phyloP scores from a whole-genome alignment of 306 rosid species.

The Rosa rugosa region DNA sequence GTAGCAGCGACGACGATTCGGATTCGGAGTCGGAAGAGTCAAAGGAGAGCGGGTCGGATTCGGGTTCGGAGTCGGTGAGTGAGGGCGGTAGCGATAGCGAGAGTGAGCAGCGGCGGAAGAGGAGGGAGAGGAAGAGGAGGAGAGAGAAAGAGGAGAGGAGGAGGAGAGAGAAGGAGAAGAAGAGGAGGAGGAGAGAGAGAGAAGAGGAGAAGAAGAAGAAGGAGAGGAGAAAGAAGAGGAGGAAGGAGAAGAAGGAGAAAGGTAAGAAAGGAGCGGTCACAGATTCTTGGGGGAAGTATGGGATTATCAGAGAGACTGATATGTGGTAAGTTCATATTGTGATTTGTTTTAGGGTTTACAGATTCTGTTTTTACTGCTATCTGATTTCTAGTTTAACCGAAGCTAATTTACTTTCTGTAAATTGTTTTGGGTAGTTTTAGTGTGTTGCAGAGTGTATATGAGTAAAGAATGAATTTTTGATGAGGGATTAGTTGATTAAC shows the following conservation, averaged over 20 bases:
- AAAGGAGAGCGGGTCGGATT: slow-evolving; percentile 32
- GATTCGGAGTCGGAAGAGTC: slow-evolving; percentile 40
- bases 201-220: slow-evolving; percentile 37
- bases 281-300: slow-evolving; percentile 84
- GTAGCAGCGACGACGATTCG: slow-evolving; percentile 61
- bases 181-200: slow-evolving; percentile 33
- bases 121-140: slow-evolving; percentile 20
- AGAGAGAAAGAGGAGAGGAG: slow-evolving; percentile 31
- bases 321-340: slow-evolving; percentile 66
- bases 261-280: slow-evolving; percentile 92
- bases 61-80: slow-evolving; percentile 44
- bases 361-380: background rate
- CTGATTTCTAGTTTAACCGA: background rate
- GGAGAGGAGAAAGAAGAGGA: slow-evolving; percentile 45
- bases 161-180: slow-evolving; percentile 36
- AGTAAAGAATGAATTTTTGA: background rate
- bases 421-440: background rate
- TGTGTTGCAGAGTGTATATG: background rate
- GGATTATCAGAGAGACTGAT: slow-evolving; percentile 90
- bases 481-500: background rate
- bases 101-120: slow-evolving; percentile 46
- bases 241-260: slow-evolving; percentile 65
- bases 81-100: slow-evolving; percentile 36
- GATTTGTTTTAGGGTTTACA: background rate
- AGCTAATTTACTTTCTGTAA: background rate